These are phyloP conservation scores for Acephala macrosclerotiorum DNA, from an alignment of 2,329 filamentous ascomycete species.

Conservation along the genomic window DNA sequence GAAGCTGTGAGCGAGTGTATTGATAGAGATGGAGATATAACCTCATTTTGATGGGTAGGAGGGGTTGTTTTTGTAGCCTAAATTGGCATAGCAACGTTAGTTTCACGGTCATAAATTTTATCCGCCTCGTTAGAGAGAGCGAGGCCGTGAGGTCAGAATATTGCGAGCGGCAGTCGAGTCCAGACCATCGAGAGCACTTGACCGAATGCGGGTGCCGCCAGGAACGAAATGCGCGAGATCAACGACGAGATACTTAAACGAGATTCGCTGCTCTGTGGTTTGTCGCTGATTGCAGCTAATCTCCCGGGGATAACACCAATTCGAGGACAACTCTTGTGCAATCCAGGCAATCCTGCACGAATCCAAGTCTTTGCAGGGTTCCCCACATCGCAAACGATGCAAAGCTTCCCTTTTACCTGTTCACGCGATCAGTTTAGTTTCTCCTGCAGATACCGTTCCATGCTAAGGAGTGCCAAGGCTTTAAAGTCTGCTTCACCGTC, in stretches of 20 bases:
- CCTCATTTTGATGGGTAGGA: no score
- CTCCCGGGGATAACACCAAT: slow-evolving; percentile 1
- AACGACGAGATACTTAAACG: not conserved
- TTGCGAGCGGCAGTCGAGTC: slow-evolving; percentile 4
- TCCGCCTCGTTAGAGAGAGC: no score
- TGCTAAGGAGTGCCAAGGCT: not conserved
- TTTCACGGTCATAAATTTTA: no score
- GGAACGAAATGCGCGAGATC: not conserved
- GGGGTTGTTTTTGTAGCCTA: no score
- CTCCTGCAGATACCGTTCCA: not conserved
- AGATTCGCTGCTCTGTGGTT: not conserved
- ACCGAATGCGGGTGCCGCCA: not conserved
- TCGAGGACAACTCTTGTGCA: not conserved
- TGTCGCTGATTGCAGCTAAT: not conserved
- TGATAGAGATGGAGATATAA: no score
- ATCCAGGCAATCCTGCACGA: no score
- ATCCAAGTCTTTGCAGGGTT: not conserved
- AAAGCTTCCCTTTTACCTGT: not conserved
- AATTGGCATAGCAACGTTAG: no score
- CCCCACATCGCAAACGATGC: not conserved
- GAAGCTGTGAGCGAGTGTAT: no score
- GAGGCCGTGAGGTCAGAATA: not conserved
- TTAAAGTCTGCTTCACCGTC: not conserved
- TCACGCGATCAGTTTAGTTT: not conserved
- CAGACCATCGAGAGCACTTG: not conserved